Conservation (phyloP, 2,329 filamentous ascomycete genomes). For the Cercospora sp. region DNA sequence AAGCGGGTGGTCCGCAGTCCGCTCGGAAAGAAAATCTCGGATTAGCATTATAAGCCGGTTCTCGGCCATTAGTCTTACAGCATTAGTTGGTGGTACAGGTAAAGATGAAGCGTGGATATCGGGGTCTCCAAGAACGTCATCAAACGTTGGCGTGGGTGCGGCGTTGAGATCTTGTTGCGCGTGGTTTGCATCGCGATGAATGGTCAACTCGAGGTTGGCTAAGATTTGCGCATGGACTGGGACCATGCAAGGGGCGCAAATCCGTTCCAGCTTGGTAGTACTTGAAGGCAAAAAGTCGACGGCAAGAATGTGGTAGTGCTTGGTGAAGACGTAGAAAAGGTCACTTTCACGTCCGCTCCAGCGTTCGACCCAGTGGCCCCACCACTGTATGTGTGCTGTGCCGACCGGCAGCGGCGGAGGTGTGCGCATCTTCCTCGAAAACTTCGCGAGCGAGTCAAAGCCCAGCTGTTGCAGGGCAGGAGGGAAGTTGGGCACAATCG, state of each 20-base stretch:
- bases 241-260: slow-evolving; percentile 74
- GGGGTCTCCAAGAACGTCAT: slow-evolving; percentile 63
- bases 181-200: slow-evolving; percentile 66
- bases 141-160: slow-evolving; percentile 59
- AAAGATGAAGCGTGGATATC: slow-evolving; percentile 67
- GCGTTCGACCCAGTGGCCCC: slow-evolving; percentile 77
- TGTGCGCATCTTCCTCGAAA: slow-evolving; percentile 62
- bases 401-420: slow-evolving; percentile 67
- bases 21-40: slow-evolving; percentile 72
- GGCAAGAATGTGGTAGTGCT: slow-evolving; percentile 78
- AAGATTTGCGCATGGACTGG: slow-evolving; percentile 81
- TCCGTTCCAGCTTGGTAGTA: slow-evolving; percentile 56
- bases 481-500: slow-evolving; percentile 70
- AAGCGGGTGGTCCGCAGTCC: slow-evolving; percentile 53
- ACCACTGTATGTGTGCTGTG: slow-evolving; percentile 76
- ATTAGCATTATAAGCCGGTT: slow-evolving; percentile 81
- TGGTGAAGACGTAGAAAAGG: slow-evolving; percentile 87
- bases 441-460: slow-evolving; percentile 63
- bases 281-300: slow-evolving; percentile 60
- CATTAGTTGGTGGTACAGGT: slow-evolving; percentile 65
- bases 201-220: slow-evolving; percentile 75
- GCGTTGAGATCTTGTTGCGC: slow-evolving; percentile 47
- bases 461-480: slow-evolving; percentile 61
- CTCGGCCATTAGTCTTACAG: slow-evolving; percentile 80
- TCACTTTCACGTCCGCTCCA: slow-evolving; percentile 89